Conservation (phyloP, 2,329 filamentous ascomycete species). For the Claviceps sp. region DNA sequence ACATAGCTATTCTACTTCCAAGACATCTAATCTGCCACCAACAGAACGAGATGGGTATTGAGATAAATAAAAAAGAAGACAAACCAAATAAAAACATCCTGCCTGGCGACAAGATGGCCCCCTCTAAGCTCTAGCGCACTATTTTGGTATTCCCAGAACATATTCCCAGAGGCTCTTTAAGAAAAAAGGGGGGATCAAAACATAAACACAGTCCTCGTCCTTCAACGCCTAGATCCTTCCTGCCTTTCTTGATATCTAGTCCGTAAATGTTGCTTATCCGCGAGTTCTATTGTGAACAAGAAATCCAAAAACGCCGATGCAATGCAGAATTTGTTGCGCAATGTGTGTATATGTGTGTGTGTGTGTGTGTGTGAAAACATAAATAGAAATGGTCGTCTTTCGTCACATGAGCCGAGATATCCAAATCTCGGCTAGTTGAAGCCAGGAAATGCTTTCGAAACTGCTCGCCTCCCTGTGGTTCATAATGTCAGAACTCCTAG, state of each 20-base stretch:
- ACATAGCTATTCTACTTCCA: background rate
- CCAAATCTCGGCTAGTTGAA: constrained; percentile 1
- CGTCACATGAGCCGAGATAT: background rate
- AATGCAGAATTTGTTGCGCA: background rate
- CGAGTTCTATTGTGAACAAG: background rate
- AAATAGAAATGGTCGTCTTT: background rate
- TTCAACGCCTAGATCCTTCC: background rate
- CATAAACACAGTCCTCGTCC: background rate
- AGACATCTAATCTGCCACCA: background rate
- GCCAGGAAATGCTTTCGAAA: constrained; percentile 7
- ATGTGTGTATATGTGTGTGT: background rate
- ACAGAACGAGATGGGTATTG: background rate
- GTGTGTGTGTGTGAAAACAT: too few relatives aligned
- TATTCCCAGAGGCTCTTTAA: too few relatives aligned
- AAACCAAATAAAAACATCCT: background rate
- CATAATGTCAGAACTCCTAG: background rate
- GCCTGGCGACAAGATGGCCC: background rate
- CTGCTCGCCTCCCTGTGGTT: constrained; percentile 4
- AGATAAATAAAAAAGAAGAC: background rate
- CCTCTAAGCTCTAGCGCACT: background rate
- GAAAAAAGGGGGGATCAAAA: background rate
- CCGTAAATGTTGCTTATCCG: background rate
- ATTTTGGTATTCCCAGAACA: too few relatives aligned
- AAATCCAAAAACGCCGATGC: constrained; percentile 3
- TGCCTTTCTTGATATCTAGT: constrained; percentile 2